phyloP scores from a whole-genome alignment of 352 stramenopile genomes.

The Thraustochytrium sp. region DNA sequence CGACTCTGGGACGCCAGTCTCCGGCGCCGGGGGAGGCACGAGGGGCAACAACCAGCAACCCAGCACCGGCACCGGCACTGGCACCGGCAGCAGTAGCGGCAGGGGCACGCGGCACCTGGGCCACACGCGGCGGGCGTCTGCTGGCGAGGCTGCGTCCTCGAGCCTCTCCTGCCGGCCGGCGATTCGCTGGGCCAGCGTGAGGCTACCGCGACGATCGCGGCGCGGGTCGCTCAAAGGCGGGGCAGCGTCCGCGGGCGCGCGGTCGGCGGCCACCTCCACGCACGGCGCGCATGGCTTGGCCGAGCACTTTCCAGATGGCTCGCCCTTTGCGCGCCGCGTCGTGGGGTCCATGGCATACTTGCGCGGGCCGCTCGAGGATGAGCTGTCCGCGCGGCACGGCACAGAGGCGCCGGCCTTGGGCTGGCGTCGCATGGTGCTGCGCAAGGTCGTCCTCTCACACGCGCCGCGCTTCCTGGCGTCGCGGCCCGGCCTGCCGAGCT shows the following conservation, averaged over 20 bases:
- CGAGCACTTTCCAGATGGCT: neutral
- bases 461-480: neutral
- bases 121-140: no score
- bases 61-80: no score
- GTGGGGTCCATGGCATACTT: neutral
- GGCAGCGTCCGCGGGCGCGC: no score
- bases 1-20: no score
- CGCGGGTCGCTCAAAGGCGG: neutral
- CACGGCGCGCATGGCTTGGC: neutral
- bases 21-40: no score
- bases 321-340: neutral
- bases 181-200: neutral
- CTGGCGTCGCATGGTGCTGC: slow-evolving; percentile 15
- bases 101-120: no score
- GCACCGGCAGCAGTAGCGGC: no score
- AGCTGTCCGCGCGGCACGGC: neutral
- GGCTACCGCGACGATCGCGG: neutral
- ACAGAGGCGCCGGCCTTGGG: neutral
- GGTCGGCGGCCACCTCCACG: neutral
- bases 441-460: slow-evolving; percentile 29
- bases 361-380: neutral
- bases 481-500: neutral
- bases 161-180: no score
- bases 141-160: no score
- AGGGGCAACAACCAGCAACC: no score